Conservation (phyloP, 108 stramenopile genomes). For the Cyclotella baltica region DNA sequence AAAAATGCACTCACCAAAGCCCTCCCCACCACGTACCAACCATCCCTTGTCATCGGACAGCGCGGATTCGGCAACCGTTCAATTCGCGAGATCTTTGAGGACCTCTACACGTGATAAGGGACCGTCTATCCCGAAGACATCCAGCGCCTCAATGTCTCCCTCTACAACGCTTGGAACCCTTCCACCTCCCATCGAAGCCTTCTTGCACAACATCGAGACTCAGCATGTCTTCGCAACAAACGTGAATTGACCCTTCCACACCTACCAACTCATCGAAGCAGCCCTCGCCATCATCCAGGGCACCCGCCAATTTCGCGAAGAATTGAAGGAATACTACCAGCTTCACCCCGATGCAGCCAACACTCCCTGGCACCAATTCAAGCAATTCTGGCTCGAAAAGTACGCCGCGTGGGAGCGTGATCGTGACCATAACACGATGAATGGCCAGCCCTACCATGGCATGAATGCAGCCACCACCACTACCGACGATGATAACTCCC, state of each 20-base stretch:
- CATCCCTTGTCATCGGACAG: neutral
- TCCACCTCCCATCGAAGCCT: neutral
- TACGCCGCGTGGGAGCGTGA: neutral
- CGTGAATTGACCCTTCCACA: neutral
- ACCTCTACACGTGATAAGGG: neutral
- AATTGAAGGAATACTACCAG: neutral
- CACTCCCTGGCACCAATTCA: neutral
- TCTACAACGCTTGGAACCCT: constrained; percentile 2
- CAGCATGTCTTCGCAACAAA: constrained; percentile 10
- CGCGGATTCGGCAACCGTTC: neutral
- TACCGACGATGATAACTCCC: neutral
- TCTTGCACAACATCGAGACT: neutral
- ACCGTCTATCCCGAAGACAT: neutral
- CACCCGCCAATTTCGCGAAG: neutral
- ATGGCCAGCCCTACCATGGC: neutral
- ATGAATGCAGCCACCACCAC: neutral
- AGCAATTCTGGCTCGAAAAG: neutral
- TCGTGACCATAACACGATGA: neutral
- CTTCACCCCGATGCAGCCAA: neutral
- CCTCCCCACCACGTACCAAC: neutral
- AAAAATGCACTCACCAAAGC: neutral
- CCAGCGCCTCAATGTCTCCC: neutral
- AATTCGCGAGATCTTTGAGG: neutral
- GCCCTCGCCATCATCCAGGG: neutral
- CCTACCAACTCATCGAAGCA: neutral